Base-by-base conservation (phyloP, 768 basidiomycete species). In the Suillus plorans region DNA sequence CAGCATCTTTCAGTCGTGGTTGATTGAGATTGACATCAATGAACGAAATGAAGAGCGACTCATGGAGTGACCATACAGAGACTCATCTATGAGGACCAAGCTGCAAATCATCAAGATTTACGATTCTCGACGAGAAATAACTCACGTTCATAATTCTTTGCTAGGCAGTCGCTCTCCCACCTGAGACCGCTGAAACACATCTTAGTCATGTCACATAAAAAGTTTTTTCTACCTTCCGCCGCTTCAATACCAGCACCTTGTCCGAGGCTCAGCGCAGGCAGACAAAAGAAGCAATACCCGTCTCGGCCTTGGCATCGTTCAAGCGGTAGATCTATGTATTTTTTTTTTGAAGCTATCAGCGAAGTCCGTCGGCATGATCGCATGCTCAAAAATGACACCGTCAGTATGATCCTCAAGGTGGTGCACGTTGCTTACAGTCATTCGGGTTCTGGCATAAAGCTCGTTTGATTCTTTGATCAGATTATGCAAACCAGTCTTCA, bases 401-500 rank as follows among this genome's bases (percentile, higher is more conserved):
- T 47, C 45, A 47, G n/a, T 9, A 20, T n/a, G n/a, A n/a, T n/a
- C 31, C 5, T 45, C 7, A n/a, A 45, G 44, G 44, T n/a, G 12
- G n/a, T 47, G 10, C 20, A 45, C 45, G 3, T 20, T 31, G 5
- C 31, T 31, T 31, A 31, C 31, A 31, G 31, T 36, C 36, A 36
- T 36, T 31, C 31, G 4, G 5, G 36, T 9, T 9, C 36, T 20
- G 44, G 18, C 20, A n/a, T n/a, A 45, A n/a, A 45, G 44, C 20
- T 45, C 20, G 1, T 8, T 64, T 22, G 1, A 73, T 69, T 5
- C 65, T 68, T 25, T 60, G 52, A 60, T 76, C 70, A 12, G 76
- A 52, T 4, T 64, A 63, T 0, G 57, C 61, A 49, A 77, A 66
- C 75, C 76, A 76, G 13, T 74, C 69, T 25, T 60, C 59, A 50